Evolutionary conservation across 2,329 filamentous ascomycete species (phyloP), one percentile per base, ranked within the genome.

Genomic region (Colletotrichum euphorbiae): DNA sequence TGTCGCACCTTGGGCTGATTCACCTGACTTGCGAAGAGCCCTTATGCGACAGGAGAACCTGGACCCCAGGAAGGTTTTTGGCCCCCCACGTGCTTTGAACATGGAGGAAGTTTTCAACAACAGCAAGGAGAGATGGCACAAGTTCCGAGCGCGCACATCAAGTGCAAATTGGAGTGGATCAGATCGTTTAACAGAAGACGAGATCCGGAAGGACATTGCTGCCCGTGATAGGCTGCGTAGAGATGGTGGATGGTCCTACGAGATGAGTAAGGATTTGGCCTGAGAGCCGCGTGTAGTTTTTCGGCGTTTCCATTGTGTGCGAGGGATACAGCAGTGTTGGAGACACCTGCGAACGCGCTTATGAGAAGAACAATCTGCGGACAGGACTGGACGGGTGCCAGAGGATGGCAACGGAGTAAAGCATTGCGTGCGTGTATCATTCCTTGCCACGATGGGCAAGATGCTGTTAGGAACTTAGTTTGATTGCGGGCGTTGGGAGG

Each of bases 21-120:
- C 93, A 3, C 94, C 95, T 11, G 91, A 93, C 71, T 87, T 99
- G 51, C 89, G 91, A 17, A 84, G 88, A 60, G 87, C 93, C 62
- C 87, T 99, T 28, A 87, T 91, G 67, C 85, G 89, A 56, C 97
- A 99, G 77, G 94, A 99, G 78, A 88, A 89, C 9, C 86, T 96
- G 72, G 94, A 99, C 74, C 93, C 94, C 0, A 89, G 93, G 74
- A 83, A 87, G 42, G 92, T 99, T 60, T 99, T 99, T 75, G 96
- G 96, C 0, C 92, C 93, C 0, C 93, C 97, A 24, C 90, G 88
- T 11, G 93, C 94, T 12, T 84, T 99, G 71, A 93, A 93, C 75
- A 96, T 99, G 91, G 97, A 99, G 75, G 94, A 98, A 77, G 94
- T 98, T 36, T 99, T 99, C 80, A 91, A 87, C 79, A 93, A 94